phyloP scores from a whole-genome alignment of 2,329 filamentous ascomycete genomes.

The Xylariales sp. region DNA sequence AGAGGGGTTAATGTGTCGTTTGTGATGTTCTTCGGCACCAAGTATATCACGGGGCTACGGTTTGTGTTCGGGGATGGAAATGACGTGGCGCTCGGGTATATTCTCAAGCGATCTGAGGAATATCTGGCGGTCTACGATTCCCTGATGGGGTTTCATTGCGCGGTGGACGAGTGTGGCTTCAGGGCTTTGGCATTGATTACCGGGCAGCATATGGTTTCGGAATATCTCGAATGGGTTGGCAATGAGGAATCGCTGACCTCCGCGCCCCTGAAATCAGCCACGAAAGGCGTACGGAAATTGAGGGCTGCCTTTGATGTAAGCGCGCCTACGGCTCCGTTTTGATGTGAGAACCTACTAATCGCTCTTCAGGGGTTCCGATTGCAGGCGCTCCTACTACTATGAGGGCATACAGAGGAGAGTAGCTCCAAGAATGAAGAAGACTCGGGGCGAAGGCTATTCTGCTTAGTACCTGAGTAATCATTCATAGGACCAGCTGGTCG shows the following conservation, averaged over 20 bases:
- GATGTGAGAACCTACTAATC: not conserved
- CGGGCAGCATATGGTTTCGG: conserved; percentile 12
- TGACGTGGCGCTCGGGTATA: conserved; percentile 20
- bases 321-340: not conserved
- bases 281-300: conserved; percentile 11
- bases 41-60: conserved; percentile 18
- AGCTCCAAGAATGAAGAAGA: no score
- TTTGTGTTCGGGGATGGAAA: conserved; percentile 13
- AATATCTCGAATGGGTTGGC: conserved; percentile 18
- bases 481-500: no score
- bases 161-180: conserved; percentile 17
- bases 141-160: conserved; percentile 18
- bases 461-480: no score
- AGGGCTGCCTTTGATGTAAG: conserved; percentile 22
- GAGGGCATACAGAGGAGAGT: not conserved
- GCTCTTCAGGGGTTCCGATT: conserved; percentile 9
- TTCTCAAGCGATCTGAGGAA: conserved; percentile 12
- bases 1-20: conserved; percentile 17
- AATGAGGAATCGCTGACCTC: conserved; percentile 9
- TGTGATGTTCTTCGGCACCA: conserved; percentile 16
- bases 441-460: no score
- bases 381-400: conserved; percentile 10
- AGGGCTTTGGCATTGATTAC: conserved; percentile 16
- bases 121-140: conserved; percentile 12
- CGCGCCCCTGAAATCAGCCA: conserved; percentile 10